A percentile compares a stretch with the other conserved stretches of the same genome.
Conservation (phyloP, 2,329 filamentous ascomycete species). For the Myriangium duriaei region DNA sequence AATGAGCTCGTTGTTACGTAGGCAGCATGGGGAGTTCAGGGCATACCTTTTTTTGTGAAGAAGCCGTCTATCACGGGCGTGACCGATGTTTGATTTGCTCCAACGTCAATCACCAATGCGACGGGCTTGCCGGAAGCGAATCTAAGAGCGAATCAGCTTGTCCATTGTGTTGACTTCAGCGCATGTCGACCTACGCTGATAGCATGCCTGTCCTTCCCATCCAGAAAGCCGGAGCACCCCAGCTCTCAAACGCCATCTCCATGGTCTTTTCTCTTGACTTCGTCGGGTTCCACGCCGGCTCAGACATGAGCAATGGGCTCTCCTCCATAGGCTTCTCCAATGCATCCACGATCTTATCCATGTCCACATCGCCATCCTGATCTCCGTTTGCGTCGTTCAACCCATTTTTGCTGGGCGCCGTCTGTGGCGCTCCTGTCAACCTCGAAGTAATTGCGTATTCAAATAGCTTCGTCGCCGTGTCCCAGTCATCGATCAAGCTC, state of each 20-base stretch:
- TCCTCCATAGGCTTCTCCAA: slow-evolving; percentile 69
- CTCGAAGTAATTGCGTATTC: slow-evolving; percentile 83
- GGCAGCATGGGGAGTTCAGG: background rate
- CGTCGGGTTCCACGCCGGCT: slow-evolving; percentile 79
- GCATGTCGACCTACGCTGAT: slow-evolving; percentile 45
- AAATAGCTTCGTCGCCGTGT: slow-evolving; percentile 78
- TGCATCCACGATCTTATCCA: slow-evolving; percentile 49
- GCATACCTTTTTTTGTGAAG: slow-evolving; percentile 62
- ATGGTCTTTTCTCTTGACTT: slow-evolving; percentile 90
- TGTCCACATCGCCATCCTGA: slow-evolving; percentile 43
- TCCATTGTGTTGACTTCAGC: background rate
- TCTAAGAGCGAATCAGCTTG: slow-evolving; percentile 22
- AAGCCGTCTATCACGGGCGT: slow-evolving; percentile 90
- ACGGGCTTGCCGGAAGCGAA: slow-evolving; percentile 91
- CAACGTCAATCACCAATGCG: slow-evolving; percentile 83
- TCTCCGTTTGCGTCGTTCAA: slow-evolving; percentile 48
- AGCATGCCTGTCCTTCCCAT: slow-evolving; percentile 79
- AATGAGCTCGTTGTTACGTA: background rate
- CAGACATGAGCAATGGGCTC: slow-evolving; percentile 84
- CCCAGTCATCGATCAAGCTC: slow-evolving; percentile 92
- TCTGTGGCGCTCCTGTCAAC: slow-evolving; percentile 63
- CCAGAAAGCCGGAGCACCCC: slow-evolving; percentile 92
- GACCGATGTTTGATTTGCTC: slow-evolving; percentile 76
- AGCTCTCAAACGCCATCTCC: slow-evolving; percentile 93
- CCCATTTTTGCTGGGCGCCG: slow-evolving; percentile 61